Percentiles rank a stretch among this genome's conserved stretches.
These are phyloP conservation scores for Crithidia sp. DNA, from an alignment of 208 protist genomes.

Conservation along the genomic window DNA sequence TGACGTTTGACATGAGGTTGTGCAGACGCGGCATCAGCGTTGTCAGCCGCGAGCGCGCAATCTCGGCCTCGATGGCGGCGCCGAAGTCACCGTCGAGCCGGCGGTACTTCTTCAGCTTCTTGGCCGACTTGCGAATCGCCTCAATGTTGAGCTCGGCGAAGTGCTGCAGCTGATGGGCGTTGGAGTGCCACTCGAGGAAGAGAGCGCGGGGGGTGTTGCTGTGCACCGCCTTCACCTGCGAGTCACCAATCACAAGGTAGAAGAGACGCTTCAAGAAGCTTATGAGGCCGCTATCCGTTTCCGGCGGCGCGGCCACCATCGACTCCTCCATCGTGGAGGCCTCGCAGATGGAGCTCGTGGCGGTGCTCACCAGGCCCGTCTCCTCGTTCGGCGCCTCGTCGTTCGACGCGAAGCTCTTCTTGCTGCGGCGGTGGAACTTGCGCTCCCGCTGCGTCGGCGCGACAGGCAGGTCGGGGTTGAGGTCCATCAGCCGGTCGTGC, in stretches of 20 bases:
- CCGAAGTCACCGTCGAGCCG: conserved; percentile 73
- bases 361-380: conserved; percentile 29
- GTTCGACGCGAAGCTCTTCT: conserved; percentile 12
- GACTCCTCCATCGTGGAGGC: conserved; percentile 34
- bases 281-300: conserved; percentile 29
- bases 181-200: conserved; percentile 90
- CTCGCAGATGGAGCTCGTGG: conserved; percentile 43
- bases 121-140: conserved; percentile 84
- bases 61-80: conserved; percentile 71
- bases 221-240: conserved; percentile 55
- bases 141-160: conserved; percentile 91
- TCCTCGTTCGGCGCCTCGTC: conserved; percentile 41
- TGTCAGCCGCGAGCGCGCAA: conserved; percentile 74
- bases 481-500: conserved; percentile 70
- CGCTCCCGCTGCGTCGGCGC: conserved; percentile 31
- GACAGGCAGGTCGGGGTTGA: conserved; percentile 58
- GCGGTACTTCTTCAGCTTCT: conserved; percentile 91
- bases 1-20: conserved; percentile 66
- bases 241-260: conserved; percentile 83
- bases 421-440: conserved; percentile 65
- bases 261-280: conserved; percentile 68
- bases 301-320: conserved; percentile 8
- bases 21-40: conserved; percentile 76
- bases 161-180: conserved; percentile 88
- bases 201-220: conserved; percentile 73